Percentiles rank a stretch among this genome's conserved stretches.
phyloP scores from a whole-genome alignment of 345 rosid genomes.

The Brassica cretica region DNA sequence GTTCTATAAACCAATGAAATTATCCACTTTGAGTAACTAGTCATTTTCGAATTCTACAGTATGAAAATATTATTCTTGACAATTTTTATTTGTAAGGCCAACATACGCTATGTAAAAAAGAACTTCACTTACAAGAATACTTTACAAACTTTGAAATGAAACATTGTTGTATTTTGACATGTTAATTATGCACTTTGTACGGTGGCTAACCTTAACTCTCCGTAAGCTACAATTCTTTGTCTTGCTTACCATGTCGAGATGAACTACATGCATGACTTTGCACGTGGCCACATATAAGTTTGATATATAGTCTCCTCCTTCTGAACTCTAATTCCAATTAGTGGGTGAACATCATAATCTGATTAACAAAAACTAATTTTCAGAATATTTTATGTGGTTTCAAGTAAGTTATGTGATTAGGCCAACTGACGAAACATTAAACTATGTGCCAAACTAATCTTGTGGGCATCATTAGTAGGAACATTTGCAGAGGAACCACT shows the following conservation, averaged over 20 bases:
- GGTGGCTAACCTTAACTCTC: not conserved
- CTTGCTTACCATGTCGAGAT: not conserved
- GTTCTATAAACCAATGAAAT: conserved; percentile 1
- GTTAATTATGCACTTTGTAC: conserved; percentile 16
- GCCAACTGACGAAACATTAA: conserved; percentile 26
- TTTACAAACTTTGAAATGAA: not conserved
- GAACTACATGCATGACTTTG: not conserved
- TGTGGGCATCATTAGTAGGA: conserved; percentile 23
- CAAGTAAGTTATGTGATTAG: conserved; percentile 25
- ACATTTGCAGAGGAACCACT: conserved; percentile 14
- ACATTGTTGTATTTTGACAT: not conserved
- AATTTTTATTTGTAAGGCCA: not conserved
- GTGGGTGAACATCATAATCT: conserved; percentile 27
- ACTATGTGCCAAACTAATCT: conserved; percentile 16
- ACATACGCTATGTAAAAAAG: not conserved
- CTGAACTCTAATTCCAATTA: conserved; percentile 2
- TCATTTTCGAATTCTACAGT: not conserved
- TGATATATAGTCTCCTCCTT: not conserved
- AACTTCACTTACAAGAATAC: not conserved
- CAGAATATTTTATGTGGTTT: conserved; percentile 3
- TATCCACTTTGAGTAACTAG: not conserved
- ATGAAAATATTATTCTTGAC: not conserved
- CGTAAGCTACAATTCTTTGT: not conserved
- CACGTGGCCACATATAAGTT: not conserved
- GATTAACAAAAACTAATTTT: not conserved